Evolutionary conservation across 108 stramenopile species (phyloP).

Genomic region (Cyclotella cryptica): DNA sequence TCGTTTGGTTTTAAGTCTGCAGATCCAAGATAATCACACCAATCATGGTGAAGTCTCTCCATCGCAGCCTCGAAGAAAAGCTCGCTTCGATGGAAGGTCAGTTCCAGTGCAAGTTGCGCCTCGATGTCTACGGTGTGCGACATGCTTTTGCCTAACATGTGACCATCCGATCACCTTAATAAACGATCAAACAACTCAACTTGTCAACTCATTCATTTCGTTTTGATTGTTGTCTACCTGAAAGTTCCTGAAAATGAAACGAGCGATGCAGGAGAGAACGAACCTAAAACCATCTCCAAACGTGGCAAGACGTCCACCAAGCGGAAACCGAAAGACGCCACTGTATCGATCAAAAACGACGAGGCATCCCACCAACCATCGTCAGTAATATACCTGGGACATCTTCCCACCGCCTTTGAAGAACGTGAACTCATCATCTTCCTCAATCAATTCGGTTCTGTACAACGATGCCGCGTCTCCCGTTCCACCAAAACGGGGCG

Average conservation of each 20-base stretch:
- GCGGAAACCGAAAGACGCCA: conserved; percentile 36
- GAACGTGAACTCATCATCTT: conserved; percentile 91
- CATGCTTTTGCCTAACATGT: neutral
- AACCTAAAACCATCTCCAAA: conserved; percentile 39
- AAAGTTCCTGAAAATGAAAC: conserved; percentile 65
- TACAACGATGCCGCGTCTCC: conserved; percentile 79
- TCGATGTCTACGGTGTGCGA: neutral
- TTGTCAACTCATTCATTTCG: too few relatives aligned
- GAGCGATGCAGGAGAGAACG: conserved; percentile 63
- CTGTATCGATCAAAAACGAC: conserved; percentile 11
- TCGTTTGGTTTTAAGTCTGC: neutral
- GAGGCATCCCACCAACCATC: conserved; percentile 37
- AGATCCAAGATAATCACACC: neutral
- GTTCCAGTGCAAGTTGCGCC: conserved; percentile 1
- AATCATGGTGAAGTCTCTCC: conserved; percentile 74
- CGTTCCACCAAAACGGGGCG: conserved; percentile 87
- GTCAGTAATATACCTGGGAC: conserved; percentile 95
- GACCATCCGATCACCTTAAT: neutral
- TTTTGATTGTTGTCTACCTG: too few relatives aligned
- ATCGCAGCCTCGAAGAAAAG: conserved; percentile 74
- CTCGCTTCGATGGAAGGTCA: conserved; percentile 72
- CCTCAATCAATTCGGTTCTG: conserved; percentile 94
- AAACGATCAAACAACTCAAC: too few relatives aligned
- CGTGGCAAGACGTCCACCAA: conserved; percentile 48
- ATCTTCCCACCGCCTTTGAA: conserved; percentile 94